Base-by-base conservation (phyloP, 2,329 filamentous ascomycete genomes). In the Microsporum audouinii region DNA sequence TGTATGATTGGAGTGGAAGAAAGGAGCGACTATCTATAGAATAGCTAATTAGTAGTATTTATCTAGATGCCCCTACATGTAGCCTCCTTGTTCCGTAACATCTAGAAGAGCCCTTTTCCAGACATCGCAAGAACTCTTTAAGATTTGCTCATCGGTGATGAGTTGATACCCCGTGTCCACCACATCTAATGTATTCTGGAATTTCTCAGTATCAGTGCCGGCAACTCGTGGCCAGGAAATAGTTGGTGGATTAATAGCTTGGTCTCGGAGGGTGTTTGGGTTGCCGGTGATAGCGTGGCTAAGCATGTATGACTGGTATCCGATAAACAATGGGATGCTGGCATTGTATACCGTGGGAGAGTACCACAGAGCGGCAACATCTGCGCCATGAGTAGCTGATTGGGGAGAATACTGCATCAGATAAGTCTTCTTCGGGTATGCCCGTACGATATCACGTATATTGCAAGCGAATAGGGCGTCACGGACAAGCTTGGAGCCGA, bases 221-320 rank as follows among this genome's bases (percentile, higher is more conserved):
- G 10, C 51, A 12, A 58, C 56, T 43, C 5, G n/a, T 29, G 56
- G 56, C 56, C 56, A 58, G 5, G 36, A 0, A 41, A 58, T 58
- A 5, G 56, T 58, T 41, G 56, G 23, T n/a, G 39, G 34, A 2
- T 10, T 29, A 29, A 41, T 12, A 5, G 10, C 38, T 10, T 6
- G 23, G 14, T 58, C 36, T 29, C 56, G 56, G 3, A 31, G 39
- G n/a, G 56, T 6, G 56, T 58, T 58, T 29, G 56, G 56, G 14
- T 58, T 23, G 8, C 36, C 36, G 23, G 56, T 58, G 36, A 58
- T 41, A n/a, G 56, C 56, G 29, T 58, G 39, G 8, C 56, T 45
- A 23, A 58, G 36, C 29, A 58, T 6, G 38, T 58, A 58, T 23
- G 56, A 58, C 39, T 58, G 56, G 38, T 58, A 58, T 5, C 36